Percentiles rank a stretch among this genome's conserved stretches.
phyloP scores from a whole-genome alignment of 805 yeast genomes.

The Metschnikowia sp. region DNA sequence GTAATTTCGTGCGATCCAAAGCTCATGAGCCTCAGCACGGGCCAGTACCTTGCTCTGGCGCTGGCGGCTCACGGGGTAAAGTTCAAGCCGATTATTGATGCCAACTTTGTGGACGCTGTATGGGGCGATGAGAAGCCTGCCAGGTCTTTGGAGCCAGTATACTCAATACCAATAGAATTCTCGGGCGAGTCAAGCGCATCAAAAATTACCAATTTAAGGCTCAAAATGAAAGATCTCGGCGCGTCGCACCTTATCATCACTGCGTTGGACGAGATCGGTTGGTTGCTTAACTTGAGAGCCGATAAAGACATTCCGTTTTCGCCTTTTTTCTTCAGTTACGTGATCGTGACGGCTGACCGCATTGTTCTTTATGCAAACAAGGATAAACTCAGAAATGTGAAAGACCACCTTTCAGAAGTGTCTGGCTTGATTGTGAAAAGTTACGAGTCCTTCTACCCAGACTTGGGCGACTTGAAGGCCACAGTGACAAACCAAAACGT shows the following conservation, averaged over 20 bases:
- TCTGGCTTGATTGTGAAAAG: conserved; percentile 38
- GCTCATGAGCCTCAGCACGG: conserved; percentile 52
- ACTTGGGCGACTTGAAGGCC: conserved; percentile 34
- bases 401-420: conserved; percentile 26
- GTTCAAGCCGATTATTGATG: conserved; percentile 28
- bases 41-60: conserved; percentile 36
- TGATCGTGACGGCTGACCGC: conserved; percentile 30
- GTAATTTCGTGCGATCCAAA: conserved; percentile 84
- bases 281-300: conserved; percentile 84
- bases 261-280: conserved; percentile 87
- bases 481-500: conserved; percentile 17
- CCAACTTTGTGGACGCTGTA: conserved; percentile 36
- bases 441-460: conserved; percentile 59
- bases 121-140: conserved; percentile 37
- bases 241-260: conserved; percentile 48
- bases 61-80: conserved; percentile 21
- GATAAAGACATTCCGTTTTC: conserved; percentile 71
- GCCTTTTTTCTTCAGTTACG: conserved; percentile 81
- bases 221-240: conserved; percentile 25
- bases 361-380: conserved; percentile 56
- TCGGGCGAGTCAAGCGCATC: conserved; percentile 32
- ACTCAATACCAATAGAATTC: conserved; percentile 26
- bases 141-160: conserved; percentile 33
- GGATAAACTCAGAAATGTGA: conserved; percentile 35
- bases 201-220: conserved; percentile 30